A percentile compares a stretch with the other conserved stretches of the same genome.
phyloP scores from a whole-genome alignment of 805 yeast species.

The Candida golubevii region DNA sequence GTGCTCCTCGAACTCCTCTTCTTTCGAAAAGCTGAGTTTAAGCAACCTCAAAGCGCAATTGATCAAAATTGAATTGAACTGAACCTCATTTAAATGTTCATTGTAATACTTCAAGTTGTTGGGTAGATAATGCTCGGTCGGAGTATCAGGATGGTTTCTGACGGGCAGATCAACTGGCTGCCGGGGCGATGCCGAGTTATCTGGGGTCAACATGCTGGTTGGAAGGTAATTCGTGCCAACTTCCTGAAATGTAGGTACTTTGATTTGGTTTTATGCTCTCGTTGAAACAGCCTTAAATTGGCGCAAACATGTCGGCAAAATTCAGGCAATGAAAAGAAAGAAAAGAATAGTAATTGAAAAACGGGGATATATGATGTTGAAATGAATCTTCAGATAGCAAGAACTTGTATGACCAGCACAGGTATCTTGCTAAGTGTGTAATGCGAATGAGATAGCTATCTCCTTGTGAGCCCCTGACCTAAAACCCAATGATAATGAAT shows the following conservation, averaged over 20 bases:
- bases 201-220: conserved; percentile 12
- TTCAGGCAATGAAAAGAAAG: not conserved
- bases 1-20: conserved; percentile 11
- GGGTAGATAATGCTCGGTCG: conserved; percentile 23
- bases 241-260: too few species aligned
- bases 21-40: conserved; percentile 26
- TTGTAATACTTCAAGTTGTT: conserved; percentile 39
- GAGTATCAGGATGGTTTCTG: conserved; percentile 7
- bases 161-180: conserved; percentile 8
- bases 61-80: conserved; percentile 37
- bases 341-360: not conserved
- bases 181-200: conserved; percentile 12
- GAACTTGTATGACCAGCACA: conserved; percentile 2
- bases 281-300: conserved; percentile 2
- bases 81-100: conserved; percentile 35
- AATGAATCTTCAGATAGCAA: conserved; percentile 5
- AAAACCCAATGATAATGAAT: too few species aligned
- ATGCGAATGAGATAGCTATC: not conserved
- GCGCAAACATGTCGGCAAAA: conserved; percentile 5
- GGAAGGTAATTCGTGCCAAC: too few species aligned
- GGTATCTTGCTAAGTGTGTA: conserved; percentile 4
- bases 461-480: too few species aligned
- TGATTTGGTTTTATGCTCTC: too few species aligned
- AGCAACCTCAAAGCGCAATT: conserved; percentile 34
- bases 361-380: not conserved